Evolutionary conservation across 2,329 filamentous ascomycete genomes (phyloP).

Genomic region (Claviceps fusiformis): DNA sequence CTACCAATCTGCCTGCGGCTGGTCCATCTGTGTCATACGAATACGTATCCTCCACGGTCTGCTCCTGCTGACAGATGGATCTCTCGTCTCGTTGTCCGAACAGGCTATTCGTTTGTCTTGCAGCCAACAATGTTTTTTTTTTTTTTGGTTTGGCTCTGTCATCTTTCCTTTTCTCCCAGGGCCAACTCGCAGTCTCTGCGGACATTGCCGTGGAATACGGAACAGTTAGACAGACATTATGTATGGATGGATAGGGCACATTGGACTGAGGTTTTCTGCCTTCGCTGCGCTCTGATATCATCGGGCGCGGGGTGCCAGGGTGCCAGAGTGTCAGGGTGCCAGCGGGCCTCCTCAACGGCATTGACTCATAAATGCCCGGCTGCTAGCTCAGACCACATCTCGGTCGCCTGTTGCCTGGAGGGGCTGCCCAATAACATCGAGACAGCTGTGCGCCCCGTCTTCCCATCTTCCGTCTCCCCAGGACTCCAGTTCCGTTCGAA

Average conservation of each 20-base stretch:
- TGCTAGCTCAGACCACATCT: neutral
- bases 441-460: neutral
- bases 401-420: neutral
- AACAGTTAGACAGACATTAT: too few species aligned
- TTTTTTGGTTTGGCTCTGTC: too few species aligned
- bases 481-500: neutral
- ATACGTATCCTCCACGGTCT: neutral
- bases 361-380: neutral
- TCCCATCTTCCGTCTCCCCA: neutral
- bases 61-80: neutral
- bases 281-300: neutral
- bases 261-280: neutral
- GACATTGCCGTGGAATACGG: too few species aligned
- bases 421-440: neutral
- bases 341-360: neutral
- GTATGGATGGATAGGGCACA: too few species aligned
- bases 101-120: too few species aligned
- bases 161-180: too few species aligned
- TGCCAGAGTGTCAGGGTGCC: neutral
- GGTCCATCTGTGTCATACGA: neutral
- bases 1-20: neutral
- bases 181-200: too few species aligned
- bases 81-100: too few species aligned
- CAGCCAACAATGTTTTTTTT: too few species aligned
- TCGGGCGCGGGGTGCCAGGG: neutral